Base-by-base conservation (phyloP, 495 filamentous ascomycete genomes). In the Coniosporium apollinis region DNA sequence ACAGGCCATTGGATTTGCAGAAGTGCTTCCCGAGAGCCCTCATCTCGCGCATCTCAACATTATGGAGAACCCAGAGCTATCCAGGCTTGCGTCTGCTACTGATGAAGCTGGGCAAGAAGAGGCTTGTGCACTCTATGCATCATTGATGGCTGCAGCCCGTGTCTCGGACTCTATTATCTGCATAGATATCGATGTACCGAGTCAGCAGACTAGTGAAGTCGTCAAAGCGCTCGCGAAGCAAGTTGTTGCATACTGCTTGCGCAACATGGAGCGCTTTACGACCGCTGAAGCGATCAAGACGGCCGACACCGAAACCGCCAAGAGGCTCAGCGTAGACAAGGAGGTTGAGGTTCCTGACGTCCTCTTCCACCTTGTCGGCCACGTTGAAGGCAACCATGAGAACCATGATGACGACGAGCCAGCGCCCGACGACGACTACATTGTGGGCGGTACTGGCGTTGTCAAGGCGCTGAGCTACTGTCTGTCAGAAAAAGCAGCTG, bases 381-480 rank as follows among this genome's bases (percentile, higher is more conserved):
- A 67, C 33, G 38, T 55, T n/a, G 68, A 69, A 26, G 58, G 62
- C 28, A 59, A 57, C 20, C 61, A 56, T 40, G 65, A 56, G 21
- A 63, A 57, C 34, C 68, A 80, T 26, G 71, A 74, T 21, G 68
- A 78, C 19, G 70, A 77, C 37, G 76, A 79, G 3, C 66, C 72
- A 13, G 79, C 82, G 18, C 82, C 86, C 1, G 83, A 91, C 43
- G 79, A 91, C 30, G 82, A 94, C 50, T 94, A 96, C 55, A 83
- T 96, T 25, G 84, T 97, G 47, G 85, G 86, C 24, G 86, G 87
- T 14, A 93, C 86, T 0, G 89, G 87, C 41, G 82, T 97, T 0
- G 89, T 93, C 22, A 92, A 56, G 55, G 86, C 85, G 16, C 61
- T 97, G 35, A 79, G 83, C 30, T 84, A 91, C 30, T 92, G 84